phyloP scores from a whole-genome alignment of 2,329 filamentous ascomycete species.

The Lachnellula cervina region DNA sequence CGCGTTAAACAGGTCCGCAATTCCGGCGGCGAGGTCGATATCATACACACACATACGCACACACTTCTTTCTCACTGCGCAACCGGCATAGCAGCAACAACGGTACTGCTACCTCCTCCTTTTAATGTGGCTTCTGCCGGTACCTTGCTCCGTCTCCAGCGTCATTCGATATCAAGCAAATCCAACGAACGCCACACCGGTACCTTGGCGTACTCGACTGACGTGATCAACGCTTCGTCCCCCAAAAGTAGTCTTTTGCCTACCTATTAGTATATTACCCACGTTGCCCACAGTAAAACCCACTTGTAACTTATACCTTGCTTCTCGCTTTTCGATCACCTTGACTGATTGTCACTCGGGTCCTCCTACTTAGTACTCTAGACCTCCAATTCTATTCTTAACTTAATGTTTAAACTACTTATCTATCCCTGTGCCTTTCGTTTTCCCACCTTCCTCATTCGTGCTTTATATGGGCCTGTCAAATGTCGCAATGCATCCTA shows the following conservation, averaged over 20 bases:
- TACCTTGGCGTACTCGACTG: no score
- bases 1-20: not conserved
- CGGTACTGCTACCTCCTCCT: no score
- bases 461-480: not conserved
- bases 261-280: not conserved
- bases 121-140: no score
- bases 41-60: no score
- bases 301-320: not conserved
- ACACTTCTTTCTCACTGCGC: no score
- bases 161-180: no score
- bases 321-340: not conserved
- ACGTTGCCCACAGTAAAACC: not conserved
- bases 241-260: no score
- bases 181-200: no score
- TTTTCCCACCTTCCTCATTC: not conserved
- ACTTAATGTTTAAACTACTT: not conserved
- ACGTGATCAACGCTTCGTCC: no score
- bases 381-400: not conserved
- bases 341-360: not conserved
- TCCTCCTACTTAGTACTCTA: not conserved
- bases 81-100: no score
- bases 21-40: no score
- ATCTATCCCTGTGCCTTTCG: not conserved
- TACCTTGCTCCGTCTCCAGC: no score
- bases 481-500: not conserved